These are phyloP conservation scores for Epichloe sibirici DNA, from an alignment of 2,329 filamentous ascomycete species.

Conservation along the genomic window DNA sequence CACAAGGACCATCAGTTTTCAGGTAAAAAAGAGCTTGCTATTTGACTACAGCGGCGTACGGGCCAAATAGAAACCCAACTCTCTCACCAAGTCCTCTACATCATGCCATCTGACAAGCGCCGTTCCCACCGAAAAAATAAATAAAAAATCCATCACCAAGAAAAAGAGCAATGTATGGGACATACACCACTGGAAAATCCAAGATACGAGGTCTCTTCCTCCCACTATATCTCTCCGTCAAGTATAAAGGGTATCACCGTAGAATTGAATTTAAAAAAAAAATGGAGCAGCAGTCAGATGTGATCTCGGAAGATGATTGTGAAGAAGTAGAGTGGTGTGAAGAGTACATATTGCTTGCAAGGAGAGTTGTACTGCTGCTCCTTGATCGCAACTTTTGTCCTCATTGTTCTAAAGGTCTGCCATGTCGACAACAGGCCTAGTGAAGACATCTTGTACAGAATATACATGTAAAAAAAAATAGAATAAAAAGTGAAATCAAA, in stretches of 20 bases:
- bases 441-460: constrained; percentile 14
- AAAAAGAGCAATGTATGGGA: neutral
- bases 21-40: too few species aligned
- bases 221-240: neutral
- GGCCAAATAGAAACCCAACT: too few species aligned
- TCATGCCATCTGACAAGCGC: neutral
- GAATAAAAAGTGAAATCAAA: constrained; percentile 4
- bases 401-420: neutral
- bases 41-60: too few species aligned
- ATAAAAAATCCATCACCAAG: neutral
- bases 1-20: too few species aligned
- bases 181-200: neutral
- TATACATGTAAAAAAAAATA: constrained; percentile 7
- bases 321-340: constrained; percentile 1
- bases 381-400: neutral
- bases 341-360: neutral
- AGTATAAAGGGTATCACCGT: constrained; percentile 22
- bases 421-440: neutral
- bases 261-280: constrained; percentile 18
- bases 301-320: constrained; percentile 9
- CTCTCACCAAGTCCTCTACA: neutral
- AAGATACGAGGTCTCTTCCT: neutral
- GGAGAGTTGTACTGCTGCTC: neutral
- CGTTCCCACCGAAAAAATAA: too few species aligned
- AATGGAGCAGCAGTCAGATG: constrained; percentile 8